A percentile compares a stretch with the other conserved stretches of the same genome.
Conservation (phyloP, 306 rosid genomes). For the Medicago ruthenica region DNA sequence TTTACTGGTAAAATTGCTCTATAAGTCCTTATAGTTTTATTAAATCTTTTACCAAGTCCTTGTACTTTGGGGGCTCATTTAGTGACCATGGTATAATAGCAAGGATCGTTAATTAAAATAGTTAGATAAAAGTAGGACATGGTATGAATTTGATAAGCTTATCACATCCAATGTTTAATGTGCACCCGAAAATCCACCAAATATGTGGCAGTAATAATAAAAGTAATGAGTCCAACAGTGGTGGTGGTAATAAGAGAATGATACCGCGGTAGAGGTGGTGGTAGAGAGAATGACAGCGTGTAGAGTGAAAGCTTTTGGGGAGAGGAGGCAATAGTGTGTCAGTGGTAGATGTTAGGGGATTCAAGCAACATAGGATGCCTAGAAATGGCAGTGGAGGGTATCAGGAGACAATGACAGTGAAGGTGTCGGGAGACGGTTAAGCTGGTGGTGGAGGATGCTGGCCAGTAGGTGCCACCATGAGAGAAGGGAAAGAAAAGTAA, state of each 20-base stretch:
- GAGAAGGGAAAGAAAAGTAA: not conserved
- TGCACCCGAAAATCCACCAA: not conserved
- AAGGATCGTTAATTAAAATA: conserved; percentile 1
- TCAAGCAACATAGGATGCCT: not conserved
- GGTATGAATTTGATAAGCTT: not conserved
- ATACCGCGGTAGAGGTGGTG: not conserved
- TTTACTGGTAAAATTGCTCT: not conserved
- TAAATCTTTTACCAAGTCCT: not conserved
- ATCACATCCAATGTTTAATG: not conserved
- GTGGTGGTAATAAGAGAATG: not conserved
- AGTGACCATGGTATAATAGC: not conserved
- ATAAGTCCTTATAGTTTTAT: not conserved
- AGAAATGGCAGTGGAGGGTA: not conserved
- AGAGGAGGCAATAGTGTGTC: not conserved
- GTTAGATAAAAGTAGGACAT: not conserved
- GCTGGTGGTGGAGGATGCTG: not conserved
- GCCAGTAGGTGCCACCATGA: not conserved
- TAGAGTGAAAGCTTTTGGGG: not conserved
- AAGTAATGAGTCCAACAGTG: not conserved
- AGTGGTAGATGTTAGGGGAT: not conserved
- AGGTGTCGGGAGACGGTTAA: not conserved
- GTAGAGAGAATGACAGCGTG: not conserved
- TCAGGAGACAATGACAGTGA: not conserved
- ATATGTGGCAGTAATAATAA: conserved; percentile 1
- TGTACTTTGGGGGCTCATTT: not conserved